Conservation (phyloP, 2,329 filamentous ascomycete genomes). For the Epicoccum nigrum region DNA sequence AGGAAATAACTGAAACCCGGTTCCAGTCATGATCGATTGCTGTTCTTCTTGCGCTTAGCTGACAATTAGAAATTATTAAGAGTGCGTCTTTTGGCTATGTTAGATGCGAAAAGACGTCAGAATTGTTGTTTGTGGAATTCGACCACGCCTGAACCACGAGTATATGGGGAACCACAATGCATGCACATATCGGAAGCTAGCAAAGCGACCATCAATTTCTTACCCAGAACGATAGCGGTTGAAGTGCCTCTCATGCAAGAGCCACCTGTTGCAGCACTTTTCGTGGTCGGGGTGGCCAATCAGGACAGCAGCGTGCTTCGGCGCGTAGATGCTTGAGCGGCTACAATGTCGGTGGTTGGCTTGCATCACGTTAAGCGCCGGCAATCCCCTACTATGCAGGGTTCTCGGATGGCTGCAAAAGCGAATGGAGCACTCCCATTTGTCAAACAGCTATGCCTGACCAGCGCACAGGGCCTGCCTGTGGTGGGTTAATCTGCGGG, state of each 20-base stretch:
- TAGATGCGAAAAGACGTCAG: not conserved
- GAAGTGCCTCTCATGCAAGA: constrained; percentile 40
- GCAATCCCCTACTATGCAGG: constrained; percentile 36
- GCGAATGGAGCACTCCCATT: constrained; percentile 31
- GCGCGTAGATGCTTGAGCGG: constrained; percentile 44
- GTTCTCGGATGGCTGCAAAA: constrained; percentile 22
- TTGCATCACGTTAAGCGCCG: constrained; percentile 44
- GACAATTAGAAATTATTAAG: constrained; percentile 10
- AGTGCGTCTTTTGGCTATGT: not conserved
- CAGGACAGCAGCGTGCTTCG: constrained; percentile 35
- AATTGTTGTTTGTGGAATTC: constrained; percentile 2
- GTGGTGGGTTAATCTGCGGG: constrained; percentile 33
- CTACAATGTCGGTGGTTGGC: constrained; percentile 47
- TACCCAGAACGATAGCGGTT: constrained; percentile 42
- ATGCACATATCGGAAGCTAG: constrained; percentile 22
- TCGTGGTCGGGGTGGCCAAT: constrained; percentile 40
- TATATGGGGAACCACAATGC: constrained; percentile 25
- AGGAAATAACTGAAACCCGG: constrained; percentile 48
- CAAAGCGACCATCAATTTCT: constrained; percentile 20
- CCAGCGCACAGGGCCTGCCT: constrained; percentile 39
- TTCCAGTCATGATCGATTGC: constrained; percentile 39
- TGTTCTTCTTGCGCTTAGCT: not conserved
- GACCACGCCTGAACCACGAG: constrained; percentile 2
- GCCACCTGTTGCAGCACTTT: constrained; percentile 33
- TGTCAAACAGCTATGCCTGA: constrained; percentile 35